phyloP scores from a whole-genome alignment of 106 monocot genomes.

The Platanthera guangdongensis region DNA sequence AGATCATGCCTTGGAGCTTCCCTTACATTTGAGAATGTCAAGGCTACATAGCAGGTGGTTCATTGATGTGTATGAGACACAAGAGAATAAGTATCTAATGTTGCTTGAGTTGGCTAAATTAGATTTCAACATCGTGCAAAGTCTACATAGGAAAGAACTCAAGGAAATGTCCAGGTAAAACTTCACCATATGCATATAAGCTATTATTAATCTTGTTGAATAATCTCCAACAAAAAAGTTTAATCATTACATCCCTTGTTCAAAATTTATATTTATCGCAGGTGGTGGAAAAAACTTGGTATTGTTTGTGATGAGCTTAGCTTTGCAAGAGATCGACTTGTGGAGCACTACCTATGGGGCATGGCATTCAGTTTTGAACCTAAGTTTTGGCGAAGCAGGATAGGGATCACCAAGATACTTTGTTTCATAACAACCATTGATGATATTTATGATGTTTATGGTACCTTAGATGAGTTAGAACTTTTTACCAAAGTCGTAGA shows the following conservation, averaged over 20 bases:
- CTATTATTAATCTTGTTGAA: not conserved
- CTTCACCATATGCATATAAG: not conserved
- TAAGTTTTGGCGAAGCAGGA: slow-evolving; percentile 7
- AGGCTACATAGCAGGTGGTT: slow-evolving; percentile 36
- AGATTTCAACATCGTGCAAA: slow-evolving; percentile 45
- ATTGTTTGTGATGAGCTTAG: slow-evolving; percentile 17
- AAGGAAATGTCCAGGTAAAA: slow-evolving; percentile 23
- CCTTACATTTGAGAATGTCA: slow-evolving; percentile 38
- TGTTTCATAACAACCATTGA: slow-evolving; percentile 29
- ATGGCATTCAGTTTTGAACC: slow-evolving; percentile 13
- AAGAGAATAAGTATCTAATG: slow-evolving; percentile 10
- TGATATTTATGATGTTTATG: slow-evolving; percentile 63
- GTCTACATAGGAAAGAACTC: slow-evolving; percentile 28
- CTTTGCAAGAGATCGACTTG: slow-evolving; percentile 41
- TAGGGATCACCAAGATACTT: slow-evolving; percentile 13
- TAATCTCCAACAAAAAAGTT: no score
- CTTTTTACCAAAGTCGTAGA: slow-evolving; percentile 44
- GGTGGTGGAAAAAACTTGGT: slow-evolving; percentile 48
- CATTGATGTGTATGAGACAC: slow-evolving; percentile 29
- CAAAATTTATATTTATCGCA: not conserved
- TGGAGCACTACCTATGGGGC: slow-evolving; percentile 33
- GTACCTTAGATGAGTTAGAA: slow-evolving; percentile 39
- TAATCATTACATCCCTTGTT: no score
- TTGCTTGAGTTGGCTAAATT: slow-evolving; percentile 50
- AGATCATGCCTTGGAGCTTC: slow-evolving; percentile 39